Conservation (phyloP, 768 basidiomycete genomes). For the Dacryopinax primogenitus region DNA sequence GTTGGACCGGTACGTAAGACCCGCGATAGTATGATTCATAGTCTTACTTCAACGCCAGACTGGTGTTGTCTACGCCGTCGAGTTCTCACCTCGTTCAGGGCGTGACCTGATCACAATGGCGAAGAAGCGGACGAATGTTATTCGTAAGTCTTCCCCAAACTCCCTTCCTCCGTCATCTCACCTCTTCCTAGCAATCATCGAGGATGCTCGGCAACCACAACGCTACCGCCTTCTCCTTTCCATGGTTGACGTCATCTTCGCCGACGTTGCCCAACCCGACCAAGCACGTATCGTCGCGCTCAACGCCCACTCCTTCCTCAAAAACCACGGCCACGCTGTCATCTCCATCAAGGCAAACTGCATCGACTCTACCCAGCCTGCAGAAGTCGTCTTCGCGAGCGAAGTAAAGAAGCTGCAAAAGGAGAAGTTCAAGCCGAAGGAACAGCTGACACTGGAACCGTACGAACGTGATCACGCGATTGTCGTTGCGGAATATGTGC, state of each 20-base stretch:
- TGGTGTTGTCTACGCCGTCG: conserved; percentile 94
- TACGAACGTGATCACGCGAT: too few relatives aligned
- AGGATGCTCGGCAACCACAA: conserved; percentile 92
- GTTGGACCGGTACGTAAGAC: conserved; percentile 73
- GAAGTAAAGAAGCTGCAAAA: conserved; percentile 73
- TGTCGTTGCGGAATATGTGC: conserved; percentile 26
- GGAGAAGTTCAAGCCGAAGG: conserved; percentile 78
- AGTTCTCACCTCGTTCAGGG: conserved; percentile 92
- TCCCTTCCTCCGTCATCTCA: neutral
- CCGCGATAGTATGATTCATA: conserved; percentile 12
- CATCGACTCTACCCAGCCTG: conserved; percentile 88
- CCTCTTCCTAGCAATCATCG: conserved; percentile 62
- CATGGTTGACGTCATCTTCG: conserved; percentile 93
- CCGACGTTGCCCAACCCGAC: conserved; percentile 96
- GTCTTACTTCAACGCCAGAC: conserved; percentile 40
- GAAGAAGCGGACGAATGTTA: conserved; percentile 97
- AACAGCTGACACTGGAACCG: conserved; percentile 88
- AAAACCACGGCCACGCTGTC: conserved; percentile 80
- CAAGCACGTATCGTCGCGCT: conserved; percentile 91
- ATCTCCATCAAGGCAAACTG: conserved; percentile 99
- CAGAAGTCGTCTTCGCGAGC: conserved; percentile 76
- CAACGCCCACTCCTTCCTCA: conserved; percentile 93
- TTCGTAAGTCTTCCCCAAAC: conserved; percentile 48
- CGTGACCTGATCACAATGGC: conserved; percentile 99
- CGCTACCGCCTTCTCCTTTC: conserved; percentile 95